Conservation (phyloP, 2,329 filamentous ascomycete genomes). For the Fusarium equiseti region DNA sequence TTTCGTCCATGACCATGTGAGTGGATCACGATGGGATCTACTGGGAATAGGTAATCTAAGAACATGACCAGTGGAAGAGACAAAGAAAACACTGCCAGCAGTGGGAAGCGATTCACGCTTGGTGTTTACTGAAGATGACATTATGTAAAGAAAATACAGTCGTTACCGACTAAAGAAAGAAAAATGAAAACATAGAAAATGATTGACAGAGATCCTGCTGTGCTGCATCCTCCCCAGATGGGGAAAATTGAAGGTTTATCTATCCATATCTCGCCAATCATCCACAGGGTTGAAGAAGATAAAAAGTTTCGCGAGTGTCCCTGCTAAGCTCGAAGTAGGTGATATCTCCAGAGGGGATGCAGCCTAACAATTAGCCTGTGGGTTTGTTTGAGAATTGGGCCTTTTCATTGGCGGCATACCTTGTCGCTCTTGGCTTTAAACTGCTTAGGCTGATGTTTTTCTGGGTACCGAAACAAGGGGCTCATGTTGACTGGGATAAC, state of each 20-base stretch:
- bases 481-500: not conserved
- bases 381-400: conserved; percentile 13
- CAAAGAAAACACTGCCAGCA: conserved; percentile 44
- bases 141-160: not conserved
- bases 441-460: not conserved
- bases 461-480: conserved; percentile 8
- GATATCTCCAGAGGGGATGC: not conserved
- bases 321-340: conserved; percentile 4
- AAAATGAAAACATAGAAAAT: not conserved
- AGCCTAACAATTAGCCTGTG: conserved; percentile 8
- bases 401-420: conserved; percentile 13
- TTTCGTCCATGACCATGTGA: conserved; percentile 33
- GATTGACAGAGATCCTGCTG: not conserved
- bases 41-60: conserved; percentile 38
- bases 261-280: not conserved
- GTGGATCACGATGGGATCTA: conserved; percentile 31
- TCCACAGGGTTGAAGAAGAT: not conserved
- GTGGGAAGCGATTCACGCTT: conserved; percentile 32
- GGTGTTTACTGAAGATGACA: conserved; percentile 2
- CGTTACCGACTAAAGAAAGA: not conserved
- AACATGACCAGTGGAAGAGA: conserved; percentile 33
- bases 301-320: conserved; percentile 3
- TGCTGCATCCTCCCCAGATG: not conserved
- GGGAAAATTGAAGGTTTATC: conserved; percentile 16
- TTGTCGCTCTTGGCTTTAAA: not conserved